Conservation (phyloP, 768 basidiomycete species). For the Guyanaporus albipodus region DNA sequence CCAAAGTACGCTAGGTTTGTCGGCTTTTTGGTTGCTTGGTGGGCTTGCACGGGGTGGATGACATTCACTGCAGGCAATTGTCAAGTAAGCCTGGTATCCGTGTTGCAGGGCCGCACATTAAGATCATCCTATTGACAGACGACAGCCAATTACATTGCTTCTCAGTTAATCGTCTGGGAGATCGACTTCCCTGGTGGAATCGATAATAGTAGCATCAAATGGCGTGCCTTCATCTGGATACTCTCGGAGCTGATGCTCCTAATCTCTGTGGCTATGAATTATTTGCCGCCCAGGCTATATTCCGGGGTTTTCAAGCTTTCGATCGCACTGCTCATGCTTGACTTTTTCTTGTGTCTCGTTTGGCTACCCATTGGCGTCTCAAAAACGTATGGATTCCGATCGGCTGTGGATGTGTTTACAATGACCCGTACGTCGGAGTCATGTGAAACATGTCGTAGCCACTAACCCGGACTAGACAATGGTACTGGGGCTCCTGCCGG, state of each 20-base stretch:
- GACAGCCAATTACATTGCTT: conserved; percentile 86
- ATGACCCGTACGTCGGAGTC: conserved; percentile 61
- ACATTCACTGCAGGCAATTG: conserved; percentile 88
- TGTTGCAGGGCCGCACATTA: not conserved
- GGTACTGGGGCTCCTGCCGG: conserved; percentile 82
- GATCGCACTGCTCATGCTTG: conserved; percentile 70
- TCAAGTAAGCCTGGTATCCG: conserved; percentile 47
- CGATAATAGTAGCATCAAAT: conserved; percentile 68
- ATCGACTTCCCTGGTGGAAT: conserved; percentile 81
- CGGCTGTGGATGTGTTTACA: conserved; percentile 80
- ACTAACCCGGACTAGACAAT: conserved; percentile 54
- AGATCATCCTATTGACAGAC: conserved; percentile 43
- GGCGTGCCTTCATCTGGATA: conserved; percentile 82
- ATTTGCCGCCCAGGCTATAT: conserved; percentile 73
- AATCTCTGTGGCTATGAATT: conserved; percentile 76
- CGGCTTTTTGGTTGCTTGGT: conserved; percentile 90
- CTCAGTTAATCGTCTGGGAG: conserved; percentile 76
- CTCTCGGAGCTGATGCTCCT: conserved; percentile 71
- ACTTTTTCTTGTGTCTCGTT: conserved; percentile 83
- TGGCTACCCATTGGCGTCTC: conserved; percentile 93
- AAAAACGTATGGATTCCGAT: conserved; percentile 84
- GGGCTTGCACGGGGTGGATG: conserved; percentile 95
- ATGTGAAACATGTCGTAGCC: not conserved
- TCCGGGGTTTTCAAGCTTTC: conserved; percentile 76
- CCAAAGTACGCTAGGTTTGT: conserved; percentile 82